Conservation (phyloP, 352 stramenopile species). For the Pythium sp. region DNA sequence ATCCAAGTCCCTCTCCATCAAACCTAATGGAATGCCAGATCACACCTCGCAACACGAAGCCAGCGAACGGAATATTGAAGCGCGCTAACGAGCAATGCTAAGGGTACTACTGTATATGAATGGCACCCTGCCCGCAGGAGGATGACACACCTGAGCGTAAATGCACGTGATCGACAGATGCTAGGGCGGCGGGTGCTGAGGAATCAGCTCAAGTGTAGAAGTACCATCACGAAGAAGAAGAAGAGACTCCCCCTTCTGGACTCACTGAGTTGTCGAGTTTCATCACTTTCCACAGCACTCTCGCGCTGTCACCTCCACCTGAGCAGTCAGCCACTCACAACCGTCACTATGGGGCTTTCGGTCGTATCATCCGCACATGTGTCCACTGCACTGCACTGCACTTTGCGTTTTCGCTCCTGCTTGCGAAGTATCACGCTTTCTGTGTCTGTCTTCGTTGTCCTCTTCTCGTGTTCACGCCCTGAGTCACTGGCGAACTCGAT, state of each 20-base stretch:
- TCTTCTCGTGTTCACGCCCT: neutral
- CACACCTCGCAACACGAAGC: too few species aligned
- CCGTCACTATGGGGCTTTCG: neutral
- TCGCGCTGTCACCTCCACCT: neutral
- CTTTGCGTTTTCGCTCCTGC: neutral
- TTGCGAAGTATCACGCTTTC: neutral
- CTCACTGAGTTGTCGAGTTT: constrained; percentile 11
- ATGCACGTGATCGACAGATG: too few species aligned
- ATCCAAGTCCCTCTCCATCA: too few species aligned
- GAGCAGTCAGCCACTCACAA: neutral
- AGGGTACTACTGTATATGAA: too few species aligned
- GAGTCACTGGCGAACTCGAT: neutral
- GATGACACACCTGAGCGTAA: neutral
- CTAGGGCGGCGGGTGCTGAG: neutral
- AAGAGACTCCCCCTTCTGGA: constrained; percentile 4
- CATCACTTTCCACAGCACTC: constrained; percentile 20
- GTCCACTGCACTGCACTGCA: neutral
- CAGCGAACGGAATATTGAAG: too few species aligned
- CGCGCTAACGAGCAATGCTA: too few species aligned
- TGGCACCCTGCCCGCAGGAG: neutral
- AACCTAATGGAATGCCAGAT: too few species aligned
- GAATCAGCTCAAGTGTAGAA: constrained; percentile 45
- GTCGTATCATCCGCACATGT: neutral
- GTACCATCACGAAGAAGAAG: constrained; percentile 6
- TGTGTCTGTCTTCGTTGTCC: constrained; percentile 4